Base-by-base conservation (phyloP, 75 land plant genomes). In the Gnetum montanum region DNA sequence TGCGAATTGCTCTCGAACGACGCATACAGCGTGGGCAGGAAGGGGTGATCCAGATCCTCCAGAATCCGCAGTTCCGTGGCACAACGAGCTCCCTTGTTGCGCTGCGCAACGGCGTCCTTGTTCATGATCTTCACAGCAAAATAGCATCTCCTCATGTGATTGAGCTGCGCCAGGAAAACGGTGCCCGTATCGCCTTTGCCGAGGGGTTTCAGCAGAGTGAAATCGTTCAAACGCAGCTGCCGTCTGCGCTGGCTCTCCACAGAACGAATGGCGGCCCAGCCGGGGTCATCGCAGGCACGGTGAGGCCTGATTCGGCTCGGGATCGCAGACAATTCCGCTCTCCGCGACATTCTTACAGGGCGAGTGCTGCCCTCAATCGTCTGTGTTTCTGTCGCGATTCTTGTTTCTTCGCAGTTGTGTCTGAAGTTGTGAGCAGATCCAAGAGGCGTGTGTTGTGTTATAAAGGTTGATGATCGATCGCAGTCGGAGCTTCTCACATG, bases 71-170 rank as follows among this genome's bases (percentile, higher is more conserved):
- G 36, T 68, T 86, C 90, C 24, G 86, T 78, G 60, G 24, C 54
- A 20, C 82, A 79, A 33, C 86, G 29, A 11, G 65, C 73, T 30
- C 60, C 69, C 62, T 81, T 86, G 52, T 75, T 75, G 45, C 86
- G 31, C 15, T 48, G 43, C 36, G 46, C 71, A 2, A 86, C 55
- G 47, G 84, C 86, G 46, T 59, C 60, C 72, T 70, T 82, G 57
- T 86, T 86, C 86, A 81, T 82, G 19, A 86, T 80, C 69, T 86
- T 86, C 22, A 81, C 81, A 7, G 90, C 90, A 31, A 86, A 67
- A 31, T 65, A 24, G 40, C 43, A 46, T 4, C 64, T 49, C 37
- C 58, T 59, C 63, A 37, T 12, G 4, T 41, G 11, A 46, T 67
- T 67, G n/a, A 81, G 62, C 58, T 85, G 79, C 20, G 82, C 70